Conservation (phyloP, 225 moss, liverwort and hornwort species). For the Sphagnum contortum region DNA sequence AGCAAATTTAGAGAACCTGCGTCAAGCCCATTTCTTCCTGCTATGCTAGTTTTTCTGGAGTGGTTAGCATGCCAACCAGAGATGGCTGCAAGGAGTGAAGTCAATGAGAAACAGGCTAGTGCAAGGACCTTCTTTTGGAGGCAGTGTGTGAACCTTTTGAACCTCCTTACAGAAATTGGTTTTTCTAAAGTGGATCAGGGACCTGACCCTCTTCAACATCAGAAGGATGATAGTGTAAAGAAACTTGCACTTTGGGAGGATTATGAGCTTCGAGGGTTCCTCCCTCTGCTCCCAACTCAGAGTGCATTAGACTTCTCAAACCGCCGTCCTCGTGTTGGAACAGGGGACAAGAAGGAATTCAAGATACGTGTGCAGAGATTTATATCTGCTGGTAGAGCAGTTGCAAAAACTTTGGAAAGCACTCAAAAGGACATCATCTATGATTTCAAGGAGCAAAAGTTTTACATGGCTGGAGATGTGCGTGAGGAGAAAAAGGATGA, state of each 20-base stretch:
- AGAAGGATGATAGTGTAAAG: constrained; percentile 38
- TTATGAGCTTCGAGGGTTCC: constrained; percentile 89
- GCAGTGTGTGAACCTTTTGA: constrained; percentile 66
- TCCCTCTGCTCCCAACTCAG: constrained; percentile 86
- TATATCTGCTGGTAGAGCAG: constrained; percentile 89
- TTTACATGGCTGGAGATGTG: constrained; percentile 59
- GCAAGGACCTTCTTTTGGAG: constrained; percentile 88
- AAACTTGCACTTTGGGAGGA: constrained; percentile 87
- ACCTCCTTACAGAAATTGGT: constrained; percentile 32
- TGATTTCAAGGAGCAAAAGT: constrained; percentile 55
- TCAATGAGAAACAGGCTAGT: constrained; percentile 75
- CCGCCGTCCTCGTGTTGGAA: constrained; percentile 42
- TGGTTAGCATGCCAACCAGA: constrained; percentile 95
- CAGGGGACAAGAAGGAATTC: constrained; percentile 60
- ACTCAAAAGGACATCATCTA: constrained; percentile 70
- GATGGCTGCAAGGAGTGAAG: constrained; percentile 81
- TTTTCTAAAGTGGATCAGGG: constrained; percentile 36
- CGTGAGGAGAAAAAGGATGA: constrained; percentile 25
- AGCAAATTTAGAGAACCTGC: constrained; percentile 59
- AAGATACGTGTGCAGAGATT: constrained; percentile 74
- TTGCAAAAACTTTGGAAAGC: constrained; percentile 75
- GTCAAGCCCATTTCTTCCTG: constrained; percentile 85
- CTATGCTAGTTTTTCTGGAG: constrained; percentile 85
- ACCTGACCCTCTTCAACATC: constrained; percentile 14
- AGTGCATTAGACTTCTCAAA: constrained; percentile 68